phyloP scores from a whole-genome alignment of 768 basidiomycete species.

The Epithele typhae region DNA sequence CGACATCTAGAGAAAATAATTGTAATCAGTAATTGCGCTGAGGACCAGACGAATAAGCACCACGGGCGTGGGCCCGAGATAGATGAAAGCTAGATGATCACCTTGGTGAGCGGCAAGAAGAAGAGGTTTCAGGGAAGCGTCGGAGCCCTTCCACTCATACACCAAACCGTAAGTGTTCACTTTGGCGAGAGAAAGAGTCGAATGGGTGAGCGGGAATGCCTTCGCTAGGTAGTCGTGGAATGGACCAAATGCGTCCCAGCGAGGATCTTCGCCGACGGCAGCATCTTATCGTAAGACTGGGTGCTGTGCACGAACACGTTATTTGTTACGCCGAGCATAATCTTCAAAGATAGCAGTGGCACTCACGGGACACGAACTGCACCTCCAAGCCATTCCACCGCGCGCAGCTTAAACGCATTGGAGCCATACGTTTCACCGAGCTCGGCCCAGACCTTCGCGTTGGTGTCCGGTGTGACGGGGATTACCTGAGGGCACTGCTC shows the following conservation, averaged over 20 bases:
- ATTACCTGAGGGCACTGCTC: conserved; percentile 33
- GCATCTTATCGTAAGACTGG: conserved; percentile 48
- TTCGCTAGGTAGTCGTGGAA: conserved; percentile 38
- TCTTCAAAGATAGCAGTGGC: neutral
- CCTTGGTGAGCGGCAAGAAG: conserved; percentile 53
- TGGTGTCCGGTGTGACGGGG: conserved; percentile 30
- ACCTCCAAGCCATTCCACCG: conserved; percentile 21
- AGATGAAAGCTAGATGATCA: too few species aligned
- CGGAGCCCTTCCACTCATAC: conserved; percentile 54
- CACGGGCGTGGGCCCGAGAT: neutral
- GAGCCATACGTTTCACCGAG: conserved; percentile 29
- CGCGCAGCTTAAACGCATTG: conserved; percentile 29
- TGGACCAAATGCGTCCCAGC: conserved; percentile 35
- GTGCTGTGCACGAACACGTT: conserved; percentile 32
- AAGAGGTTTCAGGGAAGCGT: conserved; percentile 47
- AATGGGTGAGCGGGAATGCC: conserved; percentile 60
- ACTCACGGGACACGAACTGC: conserved; percentile 32
- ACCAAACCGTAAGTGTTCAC: conserved; percentile 63
- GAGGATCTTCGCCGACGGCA: conserved; percentile 42
- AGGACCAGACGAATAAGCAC: neutral
- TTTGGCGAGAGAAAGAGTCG: conserved; percentile 44
- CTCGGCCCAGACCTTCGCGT: conserved; percentile 29
- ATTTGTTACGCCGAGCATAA: neutral
- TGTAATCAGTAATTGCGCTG: neutral
- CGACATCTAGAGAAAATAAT: conserved; percentile 41